Base-by-base conservation (phyloP, 2,329 filamentous ascomycete genomes). In the Colletotrichum neosansevieriae region DNA sequence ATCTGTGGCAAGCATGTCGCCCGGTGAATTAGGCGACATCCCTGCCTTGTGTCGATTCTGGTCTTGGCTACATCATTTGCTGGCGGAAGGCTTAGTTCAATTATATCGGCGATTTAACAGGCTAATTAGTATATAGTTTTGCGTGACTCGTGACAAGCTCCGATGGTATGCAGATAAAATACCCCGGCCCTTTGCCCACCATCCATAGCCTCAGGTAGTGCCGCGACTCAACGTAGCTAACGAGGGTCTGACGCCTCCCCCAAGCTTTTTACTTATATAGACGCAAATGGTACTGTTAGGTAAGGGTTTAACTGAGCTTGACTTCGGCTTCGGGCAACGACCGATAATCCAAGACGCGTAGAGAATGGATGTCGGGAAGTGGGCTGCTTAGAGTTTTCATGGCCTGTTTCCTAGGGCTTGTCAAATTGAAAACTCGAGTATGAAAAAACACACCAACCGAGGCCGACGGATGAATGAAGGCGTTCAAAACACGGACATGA, bases 1-100 rank as follows among this genome's bases (percentile, higher is more conserved):
- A 54, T 58, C 45, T n/a, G 42, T 44, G 38, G 15, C 45, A 38
- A 58, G 13, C 19, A 19, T 12, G 34, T 58, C 17, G 54, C 24
- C 54, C 15, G 38, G 13, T 13, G 3, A 15, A 15, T 29, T 9
- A 44, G 54, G 6, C 2, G 1, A 7, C 51, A 24, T 11, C 3
- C 19, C 29, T 29, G 2, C 24, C n/a, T 24, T 32, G 3, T n/a
- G 47, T 29, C n/a, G 24, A 13, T 29, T 29, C 29, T 29, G 11
- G 0, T 42, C 15, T 11, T 4, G 40, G 53, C 32, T 17, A 6
- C 24, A 53, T 12, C 29, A 47, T 40, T 24, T 32, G 56, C 36
- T 17, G 19, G 32, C 19, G n/a, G 12, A 9, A 24, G 32, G 50
- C 50, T 53, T 15, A 32, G 49, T 11, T 51, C 10, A 17, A 10